phyloP scores from a whole-genome alignment of 2,329 filamentous ascomycete species.

The Colletotrichum brevisporum region DNA sequence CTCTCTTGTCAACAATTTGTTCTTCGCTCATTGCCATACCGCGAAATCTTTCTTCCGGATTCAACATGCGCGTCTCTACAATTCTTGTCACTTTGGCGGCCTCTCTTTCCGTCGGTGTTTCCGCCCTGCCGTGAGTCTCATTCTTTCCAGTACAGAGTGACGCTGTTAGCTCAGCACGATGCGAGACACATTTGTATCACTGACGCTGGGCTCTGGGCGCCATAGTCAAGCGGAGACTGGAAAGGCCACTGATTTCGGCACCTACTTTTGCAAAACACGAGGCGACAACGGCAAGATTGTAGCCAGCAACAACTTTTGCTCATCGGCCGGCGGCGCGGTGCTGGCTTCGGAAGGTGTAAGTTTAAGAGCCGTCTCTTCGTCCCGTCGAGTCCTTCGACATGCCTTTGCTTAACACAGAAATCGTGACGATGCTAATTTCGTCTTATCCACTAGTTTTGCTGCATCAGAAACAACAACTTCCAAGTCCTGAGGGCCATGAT shows the following conservation, averaged over 20 bases:
- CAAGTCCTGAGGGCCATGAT: neutral
- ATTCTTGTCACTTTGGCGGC: neutral
- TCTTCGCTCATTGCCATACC: neutral
- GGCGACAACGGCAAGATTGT: neutral
- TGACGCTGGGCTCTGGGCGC: neutral
- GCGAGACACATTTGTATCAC: neutral
- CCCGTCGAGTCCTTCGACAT: no score
- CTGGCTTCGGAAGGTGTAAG: neutral
- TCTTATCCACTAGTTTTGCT: neutral
- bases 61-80: neutral
- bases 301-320: constrained; percentile 14
- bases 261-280: constrained; percentile 9
- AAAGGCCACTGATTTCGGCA: neutral
- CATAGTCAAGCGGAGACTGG: constrained; percentile 1
- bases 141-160: neutral
- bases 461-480: constrained; percentile 8
- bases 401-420: neutral
- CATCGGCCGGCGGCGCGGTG: constrained; percentile 1
- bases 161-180: neutral
- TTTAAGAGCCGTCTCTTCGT: neutral
- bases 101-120: neutral
- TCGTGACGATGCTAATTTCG: neutral
- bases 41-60: neutral
- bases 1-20: neutral
- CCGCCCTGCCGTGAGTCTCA: neutral